Base-by-base conservation (phyloP, 163 green algal species). In the Botryococcus braunii region DNA sequence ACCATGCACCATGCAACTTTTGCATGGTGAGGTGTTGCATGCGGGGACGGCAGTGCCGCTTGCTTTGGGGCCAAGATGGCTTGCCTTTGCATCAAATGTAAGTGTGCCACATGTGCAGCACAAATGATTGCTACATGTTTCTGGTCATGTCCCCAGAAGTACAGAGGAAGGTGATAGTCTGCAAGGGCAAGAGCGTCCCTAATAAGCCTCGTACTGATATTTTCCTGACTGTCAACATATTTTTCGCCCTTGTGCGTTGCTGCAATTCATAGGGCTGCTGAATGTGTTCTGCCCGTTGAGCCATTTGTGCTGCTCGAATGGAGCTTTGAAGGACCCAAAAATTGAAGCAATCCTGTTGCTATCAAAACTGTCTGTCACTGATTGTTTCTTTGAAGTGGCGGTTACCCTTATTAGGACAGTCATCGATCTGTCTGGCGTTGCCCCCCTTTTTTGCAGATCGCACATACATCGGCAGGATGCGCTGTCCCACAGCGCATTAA, bases 21-120 rank as follows among this genome's bases (percentile, higher is more conserved):
- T 69, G 4, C 36, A 70, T 48, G 29, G 61, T 62, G 25, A 66
- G 9, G 59, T 29, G 21, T 57, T 11, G 34, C 40, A 48, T 25
- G n/a, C 66, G 17, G 32, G 41, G 40, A 23, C 4, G 40, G 32
- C 49, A 59, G 74, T 64, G 21, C 75, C 72, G 2, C 65, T 80
- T 40, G 79, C 75, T 1, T 66, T 85, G 39, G 79, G 79, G 8
- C 37, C 72, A 2, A 65, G 71, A 39, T 85, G 79, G 79, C 75
- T 85, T 34, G 79, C 79, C 1, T 81, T 81, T 34, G 71, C 79
- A 34, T 66, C 72, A 25, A 76, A 80, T 46, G 27, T 39, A 11
- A 27, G n/a, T 61, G n/a, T 11, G 32, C 50, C 11, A 7, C 50
- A 61, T 27, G 23, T 25, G n/a, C 32, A 27, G 9, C 50, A 61